Percentiles rank a stretch among this genome's conserved stretches.
phyloP scores from a whole-genome alignment of 2,329 filamentous ascomycete genomes.

The Blastomyces emzantsi region DNA sequence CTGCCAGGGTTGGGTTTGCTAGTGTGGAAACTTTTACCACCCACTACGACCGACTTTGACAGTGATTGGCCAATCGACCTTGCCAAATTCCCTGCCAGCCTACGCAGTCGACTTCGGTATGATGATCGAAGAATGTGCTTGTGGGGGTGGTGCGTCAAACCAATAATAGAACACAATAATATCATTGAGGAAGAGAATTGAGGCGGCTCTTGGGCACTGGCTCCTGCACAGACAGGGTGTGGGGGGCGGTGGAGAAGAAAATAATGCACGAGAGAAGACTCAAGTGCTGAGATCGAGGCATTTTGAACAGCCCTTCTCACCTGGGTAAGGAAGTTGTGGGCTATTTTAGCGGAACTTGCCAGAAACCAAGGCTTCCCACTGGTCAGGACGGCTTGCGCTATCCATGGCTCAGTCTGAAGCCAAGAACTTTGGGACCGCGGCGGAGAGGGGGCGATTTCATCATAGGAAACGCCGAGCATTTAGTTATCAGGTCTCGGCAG shows the following conservation, averaged over 20 bases:
- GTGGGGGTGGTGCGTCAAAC: background rate
- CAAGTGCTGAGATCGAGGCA: background rate
- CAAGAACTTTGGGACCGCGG: background rate
- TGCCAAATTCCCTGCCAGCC: background rate
- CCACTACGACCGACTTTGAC: background rate
- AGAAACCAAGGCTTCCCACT: conserved; percentile 1
- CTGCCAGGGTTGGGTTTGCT: background rate
- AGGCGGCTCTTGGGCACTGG: background rate
- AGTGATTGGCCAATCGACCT: background rate
- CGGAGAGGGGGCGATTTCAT: background rate
- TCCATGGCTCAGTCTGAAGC: background rate
- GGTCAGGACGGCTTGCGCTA: background rate
- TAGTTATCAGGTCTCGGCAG: background rate
- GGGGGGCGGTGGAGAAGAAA: background rate
- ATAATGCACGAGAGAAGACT: background rate
- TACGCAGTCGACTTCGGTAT: background rate
- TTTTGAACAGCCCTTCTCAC: background rate
- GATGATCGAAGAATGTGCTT: background rate
- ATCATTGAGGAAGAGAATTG: background rate
- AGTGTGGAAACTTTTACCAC: background rate
- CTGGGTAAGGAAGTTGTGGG: too few species aligned
- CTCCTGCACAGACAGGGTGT: too few species aligned
- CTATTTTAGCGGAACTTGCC: background rate
- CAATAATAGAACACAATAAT: background rate
- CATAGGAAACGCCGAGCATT: background rate